Base-by-base conservation (phyloP, 2,329 filamentous ascomycete genomes). In the Fusarium sambucinum region DNA sequence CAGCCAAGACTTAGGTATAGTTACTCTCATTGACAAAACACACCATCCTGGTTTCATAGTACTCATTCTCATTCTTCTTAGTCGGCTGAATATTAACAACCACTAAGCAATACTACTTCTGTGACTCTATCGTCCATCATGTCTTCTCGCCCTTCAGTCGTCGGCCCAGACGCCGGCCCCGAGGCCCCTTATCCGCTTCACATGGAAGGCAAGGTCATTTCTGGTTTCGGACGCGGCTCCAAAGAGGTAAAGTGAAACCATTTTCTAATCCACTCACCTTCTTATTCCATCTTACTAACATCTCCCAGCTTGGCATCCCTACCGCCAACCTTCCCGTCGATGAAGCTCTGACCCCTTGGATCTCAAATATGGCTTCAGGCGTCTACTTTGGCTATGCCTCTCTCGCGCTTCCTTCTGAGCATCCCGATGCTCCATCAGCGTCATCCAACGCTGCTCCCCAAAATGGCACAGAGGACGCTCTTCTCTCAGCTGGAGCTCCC, bases 321-420 rank as follows among this genome's bases (percentile, higher is more conserved):
- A 98, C 96, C 3, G 96, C 96, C 77, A 99, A 98, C 83, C 89
- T 98, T 44, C 89, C 89, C 73, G 90, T 95, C 51, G 90, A 91
- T 78, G 84, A 85, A 55, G 74, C 87, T 73, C 78, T 84, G 9
- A 80, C 84, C 32, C 82, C 86, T 12, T 90, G 88, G 88, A 89
- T 90, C 76, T 78, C 80, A 33, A 82, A 86, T 70, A 84, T 92
- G 55, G 83, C 87, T 59, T 92, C 90, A 1, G 96, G 96, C 69
- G 92, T 98, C 68, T 98, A 98, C 85, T 98, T 94, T 77, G 96
- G 96, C 75, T 97, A 92, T 84, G 93, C 93, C 6, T 88, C 92
- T 1, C 87, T 98, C 32, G 84, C 87, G 63, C 84, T 90, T 12
- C 82, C 86, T 1, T 3, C 78, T 1, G 60, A 77, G 3, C 85